A percentile compares a stretch with the other conserved stretches of the same genome.
Evolutionary conservation across 345 rosid genomes (phyloP).

Genomic region (Corchorus capsularis): DNA sequence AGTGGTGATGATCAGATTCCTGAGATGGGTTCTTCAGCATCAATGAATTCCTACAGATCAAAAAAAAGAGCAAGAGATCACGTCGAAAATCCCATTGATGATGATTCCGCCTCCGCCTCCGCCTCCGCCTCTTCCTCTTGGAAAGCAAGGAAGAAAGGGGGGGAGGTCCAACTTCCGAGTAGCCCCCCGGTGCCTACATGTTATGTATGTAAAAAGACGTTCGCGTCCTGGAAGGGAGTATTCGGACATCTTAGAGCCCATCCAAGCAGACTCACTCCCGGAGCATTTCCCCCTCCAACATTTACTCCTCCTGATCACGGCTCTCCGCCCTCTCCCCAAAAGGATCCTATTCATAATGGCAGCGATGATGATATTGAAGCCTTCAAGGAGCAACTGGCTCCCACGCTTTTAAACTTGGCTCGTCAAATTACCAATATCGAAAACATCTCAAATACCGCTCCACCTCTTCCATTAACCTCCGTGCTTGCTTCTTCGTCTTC

Average conservation of each 20-base stretch:
- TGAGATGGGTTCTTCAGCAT: neutral
- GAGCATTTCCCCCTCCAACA: slow-evolving; percentile 22
- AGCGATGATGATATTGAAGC: neutral
- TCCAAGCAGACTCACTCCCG: neutral
- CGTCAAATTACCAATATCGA: neutral
- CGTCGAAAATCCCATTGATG: too few species aligned
- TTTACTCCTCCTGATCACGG: slow-evolving; percentile 7
- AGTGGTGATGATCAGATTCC: too few species aligned
- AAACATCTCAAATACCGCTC: neutral
- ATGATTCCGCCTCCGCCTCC: neutral
- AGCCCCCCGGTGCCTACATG: neutral
- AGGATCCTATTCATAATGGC: neutral
- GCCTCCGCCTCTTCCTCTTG: neutral
- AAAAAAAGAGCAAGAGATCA: neutral
- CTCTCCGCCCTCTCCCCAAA: neutral
- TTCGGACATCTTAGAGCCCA: slow-evolving; percentile 22
- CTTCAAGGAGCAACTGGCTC: slow-evolving; percentile 16
- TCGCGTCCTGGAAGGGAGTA: slow-evolving; percentile 15
- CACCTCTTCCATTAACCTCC: neutral
- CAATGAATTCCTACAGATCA: neutral
- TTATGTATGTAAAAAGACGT: neutral
- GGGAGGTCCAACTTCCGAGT: neutral
- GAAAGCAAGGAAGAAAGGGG: neutral
- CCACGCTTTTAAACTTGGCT: slow-evolving; percentile 18
- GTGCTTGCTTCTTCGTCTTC: slow-evolving; percentile 12